Evolutionary conservation across 2,329 filamentous ascomycete species (phyloP), one percentile per base, ranked within the genome.

Genomic region (Fusarium subglutinans): DNA sequence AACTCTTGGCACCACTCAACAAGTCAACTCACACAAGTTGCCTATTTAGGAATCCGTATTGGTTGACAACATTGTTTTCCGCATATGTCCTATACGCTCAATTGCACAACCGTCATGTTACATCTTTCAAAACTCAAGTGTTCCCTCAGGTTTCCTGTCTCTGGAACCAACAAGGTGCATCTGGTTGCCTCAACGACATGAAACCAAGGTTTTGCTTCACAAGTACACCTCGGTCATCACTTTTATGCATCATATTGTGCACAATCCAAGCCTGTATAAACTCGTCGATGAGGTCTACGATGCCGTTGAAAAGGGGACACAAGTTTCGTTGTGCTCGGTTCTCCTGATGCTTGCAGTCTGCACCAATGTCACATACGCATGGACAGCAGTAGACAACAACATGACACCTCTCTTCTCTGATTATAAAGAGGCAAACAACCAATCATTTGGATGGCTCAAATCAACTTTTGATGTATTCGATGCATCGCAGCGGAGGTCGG

Each of bases 391-490:
- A 14, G 68, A 77, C 24, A 80, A 82, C 35, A 77, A 79, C 30
- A 62, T 65, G 11, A 70, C 76, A 37, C 67, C 72, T 17, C 60
- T 82, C 11, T 82, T 79, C 54, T 70, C 74, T 12, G 76, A 75
- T 44, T 66, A 56, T 40, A 63, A 63, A 24, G 80, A 82, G 55
- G 78, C 80, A 33, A 79, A 79, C 40, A 66, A 65, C 1, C 80
- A 81, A 41, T 69, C 79, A 12, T 66, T 74, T 1, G 73, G 66
- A 33, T 86, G 83, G 83, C 68, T 81, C 37, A 80, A 81, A 33
- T 76, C 81, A 2, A 78, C 81, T 4, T 75, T 83, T 26, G 79
- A 83, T 40, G 76, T 84, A 10, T 77, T 84, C 22, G 81, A 83
- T 24, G 74, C 82, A 26, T 77, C 77, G 8, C 80, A 81, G n/a